These are phyloP conservation scores for Microdochium paspali DNA, from an alignment of 2,329 filamentous ascomycete species.

Conservation along the genomic window DNA sequence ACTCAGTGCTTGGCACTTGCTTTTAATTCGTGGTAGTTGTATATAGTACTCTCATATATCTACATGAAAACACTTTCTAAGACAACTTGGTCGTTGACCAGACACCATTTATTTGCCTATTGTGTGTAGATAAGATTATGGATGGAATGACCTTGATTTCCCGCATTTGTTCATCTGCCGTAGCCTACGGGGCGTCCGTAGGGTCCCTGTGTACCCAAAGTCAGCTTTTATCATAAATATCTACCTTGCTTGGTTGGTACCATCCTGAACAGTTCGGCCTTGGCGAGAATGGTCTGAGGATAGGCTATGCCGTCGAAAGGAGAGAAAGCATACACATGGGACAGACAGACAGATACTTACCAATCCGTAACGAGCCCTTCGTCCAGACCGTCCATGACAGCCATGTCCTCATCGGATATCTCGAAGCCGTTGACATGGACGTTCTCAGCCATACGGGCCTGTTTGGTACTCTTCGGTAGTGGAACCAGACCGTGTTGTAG, in stretches of 20 bases:
- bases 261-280: neutral
- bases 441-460: conserved; percentile 56
- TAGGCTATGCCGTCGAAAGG: neutral
- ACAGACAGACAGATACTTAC: conserved; percentile 22
- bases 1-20: too few relatives aligned
- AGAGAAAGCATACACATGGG: neutral
- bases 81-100: too few relatives aligned
- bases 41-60: too few relatives aligned
- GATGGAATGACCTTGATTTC: too few relatives aligned
- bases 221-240: too few relatives aligned
- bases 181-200: neutral
- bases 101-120: too few relatives aligned
- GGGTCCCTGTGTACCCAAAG: neutral
- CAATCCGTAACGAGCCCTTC: conserved; percentile 66
- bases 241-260: neutral
- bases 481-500: conserved; percentile 66
- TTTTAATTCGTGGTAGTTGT: too few relatives aligned
- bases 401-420: conserved; percentile 55
- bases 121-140: too few relatives aligned
- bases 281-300: too few relatives aligned
- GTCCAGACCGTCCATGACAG: conserved; percentile 53
- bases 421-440: conserved; percentile 49
- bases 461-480: conserved; percentile 61
- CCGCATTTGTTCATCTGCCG: too few relatives aligned
- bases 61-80: too few relatives aligned